Evolutionary conservation across 2,329 filamentous ascomycete genomes (phyloP), one percentile per base, ranked within the genome.

Genomic region (Hortaea werneckii): DNA sequence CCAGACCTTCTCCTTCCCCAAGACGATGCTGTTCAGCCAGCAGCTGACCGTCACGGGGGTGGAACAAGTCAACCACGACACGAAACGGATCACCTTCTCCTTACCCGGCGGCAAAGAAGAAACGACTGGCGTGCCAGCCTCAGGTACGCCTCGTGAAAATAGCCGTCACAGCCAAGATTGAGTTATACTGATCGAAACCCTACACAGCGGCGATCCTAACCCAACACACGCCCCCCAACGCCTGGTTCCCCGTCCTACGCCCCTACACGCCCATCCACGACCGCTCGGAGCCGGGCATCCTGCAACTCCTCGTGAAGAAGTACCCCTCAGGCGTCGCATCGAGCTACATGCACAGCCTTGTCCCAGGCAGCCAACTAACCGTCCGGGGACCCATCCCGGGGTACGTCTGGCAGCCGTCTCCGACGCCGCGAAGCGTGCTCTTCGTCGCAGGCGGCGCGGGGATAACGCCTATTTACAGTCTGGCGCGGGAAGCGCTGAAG

Each of bases 381-480:
- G 79, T 85, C 54, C 69, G 75, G 5, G 68, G 70, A 0, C 68
- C 75, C 4, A 64, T 85, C 4, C 60, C 58, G n/a, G 59, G 56
- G 37, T 59, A 61, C 48, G 46, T 47, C 6, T 64, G 58, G 34
- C 59, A 56, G 28, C 38, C 52, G n/a, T 49, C 50, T 4, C 30
- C 44, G 37, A 34, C 34, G 5, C 50, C 56, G 11, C 50, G 56
- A 10, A 50, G 58, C 57, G 3, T 87, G n/a, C 75, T 77, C 2
- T 69, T 85, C 35, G 75, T 87, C 38, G 83, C 83, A 0, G 83
- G 83, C 39, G 83, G 83, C 9, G 81, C 80, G 0, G 83, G 83
- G 12, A 84, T 87, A 52, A 86, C 82, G 0, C 83, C 83, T 0
- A 74, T 82, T 52, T 85, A 58, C 50, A 57, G 54, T 27, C 52